Base-by-base conservation (phyloP, 441 rosid genomes). In the Gossypium aridum region DNA sequence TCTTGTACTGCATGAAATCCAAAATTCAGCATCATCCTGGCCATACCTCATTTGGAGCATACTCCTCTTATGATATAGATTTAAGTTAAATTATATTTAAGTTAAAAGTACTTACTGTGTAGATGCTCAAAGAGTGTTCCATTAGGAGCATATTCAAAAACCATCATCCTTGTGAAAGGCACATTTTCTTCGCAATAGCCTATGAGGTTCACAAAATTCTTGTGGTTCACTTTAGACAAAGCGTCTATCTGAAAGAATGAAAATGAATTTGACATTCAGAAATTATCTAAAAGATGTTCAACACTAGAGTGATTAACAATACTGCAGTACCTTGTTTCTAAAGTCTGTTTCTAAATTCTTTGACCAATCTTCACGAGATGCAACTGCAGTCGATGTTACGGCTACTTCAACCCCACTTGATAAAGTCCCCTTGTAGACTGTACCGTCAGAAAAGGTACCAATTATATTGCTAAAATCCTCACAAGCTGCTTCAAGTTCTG, bases 391-490 rank as follows among this genome's bases (percentile, higher is more conserved):
- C 10, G 98, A 88, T 37, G 90, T 83, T 79, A 94, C 98, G 2
- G 95, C 96, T 31, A 96, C 88, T 83, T 96, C 99, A 76, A 86
- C 92, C 31, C 98, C 98, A 75, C 91, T 94, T 1, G 99, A 90
- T 14, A 94, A 79, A 63, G 98, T 96, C 4, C 98, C 99, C 80
- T 96, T 96, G 66, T 94, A 96, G 14, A 91, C 84, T 1, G 85
- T 84, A 17, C 96, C 92, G 26, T 86, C 87, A 13, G 92, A 82
- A 72, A 88, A 88, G 64, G 89, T 76, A 37, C 93, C 99, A 26
- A 96, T 91, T 79, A 96, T 87, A 77, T 96, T 96, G 72, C 98
- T 96, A 78, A 96, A 96, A 81, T 94, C 98, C 84, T 96, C 99
- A 70, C 99, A 94, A 19, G 97, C 99, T 60, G 89, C 92, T 84